Conservation (phyloP, 2,329 filamentous ascomycete genomes). For the Hyphodiscus sp. region DNA sequence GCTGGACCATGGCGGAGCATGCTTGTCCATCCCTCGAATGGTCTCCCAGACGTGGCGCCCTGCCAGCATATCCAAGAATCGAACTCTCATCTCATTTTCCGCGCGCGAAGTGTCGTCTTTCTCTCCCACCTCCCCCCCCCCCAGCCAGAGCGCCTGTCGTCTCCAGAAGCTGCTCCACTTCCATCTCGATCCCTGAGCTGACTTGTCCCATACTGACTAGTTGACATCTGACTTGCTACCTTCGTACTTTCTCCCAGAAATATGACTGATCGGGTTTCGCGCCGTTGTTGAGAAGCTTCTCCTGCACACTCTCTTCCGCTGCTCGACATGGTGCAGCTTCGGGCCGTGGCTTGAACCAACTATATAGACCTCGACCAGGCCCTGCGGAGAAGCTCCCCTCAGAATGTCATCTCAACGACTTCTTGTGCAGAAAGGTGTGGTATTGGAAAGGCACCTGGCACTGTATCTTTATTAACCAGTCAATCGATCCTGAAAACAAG, state of each 20-base stretch:
- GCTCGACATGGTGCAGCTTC: constrained; percentile 15
- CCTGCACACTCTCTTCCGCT: background rate
- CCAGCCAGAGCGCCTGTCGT: constrained; percentile 8
- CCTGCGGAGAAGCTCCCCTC: constrained; percentile 13
- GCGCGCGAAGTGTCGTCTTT: constrained; percentile 7
- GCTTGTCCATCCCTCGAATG: too few relatives aligned
- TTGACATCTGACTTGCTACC: constrained; percentile 21
- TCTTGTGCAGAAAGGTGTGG: constrained; percentile 15
- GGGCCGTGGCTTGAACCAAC: constrained; percentile 15
- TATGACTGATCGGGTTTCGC: constrained; percentile 26
- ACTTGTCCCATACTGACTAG: constrained; percentile 8
- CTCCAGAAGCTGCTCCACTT: constrained; percentile 18
- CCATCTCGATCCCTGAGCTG: constrained; percentile 21
- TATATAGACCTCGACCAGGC: constrained; percentile 23
- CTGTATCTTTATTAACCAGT: constrained; percentile 26
- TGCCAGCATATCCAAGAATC: constrained; percentile 4
- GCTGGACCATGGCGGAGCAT: background rate
- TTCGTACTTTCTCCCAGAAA: constrained; percentile 17
- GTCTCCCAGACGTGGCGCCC: constrained; percentile 9
- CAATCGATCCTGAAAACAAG: constrained; percentile 8
- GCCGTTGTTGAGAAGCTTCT: constrained; percentile 8
- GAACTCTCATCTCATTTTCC: constrained; percentile 11
- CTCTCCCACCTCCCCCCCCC: too few relatives aligned
- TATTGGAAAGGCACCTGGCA: constrained; percentile 8
- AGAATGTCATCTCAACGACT: constrained; percentile 25